phyloP scores from a whole-genome alignment of 345 rosid genomes.

The Gossypium stocksii region DNA sequence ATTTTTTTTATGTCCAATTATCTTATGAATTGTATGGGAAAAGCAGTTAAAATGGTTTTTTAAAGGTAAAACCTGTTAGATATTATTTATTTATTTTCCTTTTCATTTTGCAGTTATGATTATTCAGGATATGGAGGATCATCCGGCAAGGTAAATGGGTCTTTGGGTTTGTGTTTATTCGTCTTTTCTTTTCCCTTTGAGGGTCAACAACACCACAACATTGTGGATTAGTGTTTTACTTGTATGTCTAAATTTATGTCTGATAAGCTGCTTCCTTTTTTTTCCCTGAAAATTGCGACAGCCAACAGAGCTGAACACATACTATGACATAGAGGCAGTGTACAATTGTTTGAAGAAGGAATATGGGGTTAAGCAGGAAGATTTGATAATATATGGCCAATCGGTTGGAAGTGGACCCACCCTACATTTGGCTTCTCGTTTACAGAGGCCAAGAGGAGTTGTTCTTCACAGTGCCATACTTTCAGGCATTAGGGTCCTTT shows the following conservation, averaged over 20 bases:
- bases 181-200: not conserved
- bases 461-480: constrained; percentile 97
- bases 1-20: not conserved
- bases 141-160: constrained; percentile 73
- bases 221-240: not conserved
- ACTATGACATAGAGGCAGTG: constrained; percentile 85
- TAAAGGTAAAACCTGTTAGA: too few species aligned
- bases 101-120: constrained; percentile 62
- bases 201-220: too few species aligned
- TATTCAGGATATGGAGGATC: constrained; percentile 99
- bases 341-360: constrained; percentile 74
- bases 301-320: constrained; percentile 95
- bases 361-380: constrained; percentile 71
- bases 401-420: constrained; percentile 99
- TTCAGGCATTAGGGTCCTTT: constrained; percentile 88
- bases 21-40: too few species aligned
- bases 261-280: constrained; percentile 1
- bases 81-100: too few species aligned
- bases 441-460: constrained; percentile 69
- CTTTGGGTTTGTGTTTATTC: not conserved
- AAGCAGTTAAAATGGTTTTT: too few species aligned
- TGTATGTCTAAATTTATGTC: not conserved
- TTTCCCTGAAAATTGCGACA: constrained; percentile 17
- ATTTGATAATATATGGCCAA: constrained; percentile 83
- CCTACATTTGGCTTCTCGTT: constrained; percentile 69